Evolutionary conservation across 75 land plant species (phyloP).

Genomic region (Sequoiadendron giganteum): DNA sequence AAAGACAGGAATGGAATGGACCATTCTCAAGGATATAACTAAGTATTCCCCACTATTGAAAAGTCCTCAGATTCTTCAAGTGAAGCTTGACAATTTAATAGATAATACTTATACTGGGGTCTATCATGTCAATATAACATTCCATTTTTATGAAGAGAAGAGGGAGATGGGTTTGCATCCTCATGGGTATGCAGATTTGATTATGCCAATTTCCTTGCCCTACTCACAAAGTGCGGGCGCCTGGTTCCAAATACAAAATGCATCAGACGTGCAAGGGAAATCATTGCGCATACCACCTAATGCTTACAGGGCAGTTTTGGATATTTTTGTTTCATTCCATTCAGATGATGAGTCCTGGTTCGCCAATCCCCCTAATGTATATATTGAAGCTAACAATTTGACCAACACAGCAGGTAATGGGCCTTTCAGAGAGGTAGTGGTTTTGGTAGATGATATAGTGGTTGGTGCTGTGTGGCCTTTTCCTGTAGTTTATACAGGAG

Average conservation of each 20-base stretch:
- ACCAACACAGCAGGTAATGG: slow-evolving; percentile 45
- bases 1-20: slow-evolving; percentile 23
- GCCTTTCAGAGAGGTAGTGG: slow-evolving; percentile 50
- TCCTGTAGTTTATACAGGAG: slow-evolving; percentile 56
- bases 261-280: background rate
- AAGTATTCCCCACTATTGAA: slow-evolving; percentile 19
- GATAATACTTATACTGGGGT: slow-evolving; percentile 30
- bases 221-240: slow-evolving; percentile 19
- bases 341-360: slow-evolving; percentile 60
- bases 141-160: slow-evolving; percentile 17
- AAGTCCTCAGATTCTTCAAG: slow-evolving; percentile 15
- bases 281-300: slow-evolving; percentile 25
- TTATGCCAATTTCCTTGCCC: slow-evolving; percentile 31
- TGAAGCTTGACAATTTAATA: slow-evolving; percentile 22
- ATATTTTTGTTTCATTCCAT: slow-evolving; percentile 52
- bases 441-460: slow-evolving; percentile 32
- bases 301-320: slow-evolving; percentile 44
- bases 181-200: slow-evolving; percentile 16
- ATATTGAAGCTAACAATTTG: slow-evolving; percentile 36
- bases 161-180: background rate
- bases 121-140: slow-evolving; percentile 24
- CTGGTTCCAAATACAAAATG: slow-evolving; percentile 30
- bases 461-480: slow-evolving; percentile 52
- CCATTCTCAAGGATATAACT: slow-evolving; percentile 31
- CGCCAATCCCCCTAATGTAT: slow-evolving; percentile 50